phyloP scores from a whole-genome alignment of 2,329 filamentous ascomycete species.

The Cytospora piceae region DNA sequence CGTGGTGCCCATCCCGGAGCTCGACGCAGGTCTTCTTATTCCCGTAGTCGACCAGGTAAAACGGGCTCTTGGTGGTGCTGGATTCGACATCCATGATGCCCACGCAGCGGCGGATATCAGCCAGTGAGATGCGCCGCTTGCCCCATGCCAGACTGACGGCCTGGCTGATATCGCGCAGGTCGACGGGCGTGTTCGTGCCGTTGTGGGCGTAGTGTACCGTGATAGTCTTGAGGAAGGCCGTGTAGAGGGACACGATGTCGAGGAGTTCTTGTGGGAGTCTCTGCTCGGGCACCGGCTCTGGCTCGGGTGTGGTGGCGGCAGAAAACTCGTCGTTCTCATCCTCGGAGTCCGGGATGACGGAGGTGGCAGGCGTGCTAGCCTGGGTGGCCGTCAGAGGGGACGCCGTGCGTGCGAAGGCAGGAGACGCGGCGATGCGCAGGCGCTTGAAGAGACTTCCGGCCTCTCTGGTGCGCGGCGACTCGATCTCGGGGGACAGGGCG shows the following conservation, averaged over 20 bases:
- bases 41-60: slow-evolving; percentile 53
- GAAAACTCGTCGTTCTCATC: slow-evolving; percentile 37
- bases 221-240: slow-evolving; percentile 69
- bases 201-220: slow-evolving; percentile 72
- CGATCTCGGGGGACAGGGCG: slow-evolving; percentile 31
- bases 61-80: slow-evolving; percentile 10
- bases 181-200: slow-evolving; percentile 63
- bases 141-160: slow-evolving; percentile 72
- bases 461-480: slow-evolving; percentile 35
- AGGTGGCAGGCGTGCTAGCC: slow-evolving; percentile 44
- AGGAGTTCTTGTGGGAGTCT: slow-evolving; percentile 56
- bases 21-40: slow-evolving; percentile 62
- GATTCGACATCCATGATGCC: slow-evolving; percentile 56
- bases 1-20: slow-evolving; percentile 45
- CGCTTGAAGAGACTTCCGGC: slow-evolving; percentile 46
- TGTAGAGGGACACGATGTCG: slow-evolving; percentile 67
- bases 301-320: slow-evolving; percentile 28
- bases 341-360: slow-evolving; percentile 43
- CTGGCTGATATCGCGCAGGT: slow-evolving; percentile 63
- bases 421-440: slow-evolving; percentile 45
- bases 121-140: slow-evolving; percentile 66
- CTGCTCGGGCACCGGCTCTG: not conserved
- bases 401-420: slow-evolving; percentile 33
- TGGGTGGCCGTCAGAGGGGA: slow-evolving; percentile 38
- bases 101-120: slow-evolving; percentile 69